Percentiles rank a stretch among this genome's conserved stretches.
Evolutionary conservation across 306 rosid species (phyloP).

Genomic region (Senna siamea): DNA sequence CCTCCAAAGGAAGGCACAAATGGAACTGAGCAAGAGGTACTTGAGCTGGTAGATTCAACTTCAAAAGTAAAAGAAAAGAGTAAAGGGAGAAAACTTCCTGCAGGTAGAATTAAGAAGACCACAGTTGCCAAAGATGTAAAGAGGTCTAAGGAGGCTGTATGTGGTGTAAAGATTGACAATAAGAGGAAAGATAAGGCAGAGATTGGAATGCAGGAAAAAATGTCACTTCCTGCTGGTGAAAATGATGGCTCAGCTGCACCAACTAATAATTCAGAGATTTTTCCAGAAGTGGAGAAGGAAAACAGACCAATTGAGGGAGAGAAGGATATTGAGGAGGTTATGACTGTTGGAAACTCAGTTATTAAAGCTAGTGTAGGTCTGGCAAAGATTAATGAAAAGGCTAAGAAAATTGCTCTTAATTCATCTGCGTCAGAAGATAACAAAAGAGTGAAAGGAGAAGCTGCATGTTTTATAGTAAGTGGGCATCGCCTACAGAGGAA

Average conservation of each 20-base stretch:
- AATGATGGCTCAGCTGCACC: conserved; percentile 30
- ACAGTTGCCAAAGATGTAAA: conserved; percentile 25
- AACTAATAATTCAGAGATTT: conserved; percentile 40
- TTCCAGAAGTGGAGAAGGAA: conserved; percentile 66
- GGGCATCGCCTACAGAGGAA: conserved; percentile 78
- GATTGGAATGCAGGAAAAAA: conserved; percentile 41
- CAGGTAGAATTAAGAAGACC: conserved; percentile 49
- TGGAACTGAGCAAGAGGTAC: conserved; percentile 41
- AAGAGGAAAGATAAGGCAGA: conserved; percentile 43
- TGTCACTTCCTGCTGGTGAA: conserved; percentile 43
- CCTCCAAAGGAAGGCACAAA: conserved; percentile 39
- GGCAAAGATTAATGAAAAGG: conserved; percentile 41
- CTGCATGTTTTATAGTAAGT: conserved; percentile 69
- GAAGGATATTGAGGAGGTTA: conserved; percentile 34
- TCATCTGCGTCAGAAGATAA: conserved; percentile 40
- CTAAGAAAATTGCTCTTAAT: conserved; percentile 25
- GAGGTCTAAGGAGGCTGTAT: conserved; percentile 42
- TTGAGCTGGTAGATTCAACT: conserved; percentile 44
- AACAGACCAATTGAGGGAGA: conserved; percentile 55
- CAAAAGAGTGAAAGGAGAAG: conserved; percentile 47
- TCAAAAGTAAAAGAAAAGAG: conserved; percentile 48
- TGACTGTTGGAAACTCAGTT: conserved; percentile 40
- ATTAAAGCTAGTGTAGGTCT: conserved; percentile 39
- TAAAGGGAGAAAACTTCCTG: conserved; percentile 42
- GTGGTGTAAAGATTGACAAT: conserved; percentile 35